Evolutionary conservation across 768 basidiomycete species (phyloP).

Genomic region (Jaapia argillacea): DNA sequence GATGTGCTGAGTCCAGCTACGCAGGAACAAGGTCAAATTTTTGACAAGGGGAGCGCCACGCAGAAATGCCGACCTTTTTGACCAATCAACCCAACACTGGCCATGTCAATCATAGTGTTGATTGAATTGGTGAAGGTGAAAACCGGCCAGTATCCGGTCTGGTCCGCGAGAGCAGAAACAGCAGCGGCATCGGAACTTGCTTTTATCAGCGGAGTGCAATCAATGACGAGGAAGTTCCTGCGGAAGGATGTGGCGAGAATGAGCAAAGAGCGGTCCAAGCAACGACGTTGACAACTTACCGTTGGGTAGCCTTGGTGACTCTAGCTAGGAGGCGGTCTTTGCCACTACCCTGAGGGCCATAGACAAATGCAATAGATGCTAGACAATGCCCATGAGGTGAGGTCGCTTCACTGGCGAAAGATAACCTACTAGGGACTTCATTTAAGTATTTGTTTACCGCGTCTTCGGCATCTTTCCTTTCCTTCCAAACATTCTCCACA

Average conservation of each 20-base stretch:
- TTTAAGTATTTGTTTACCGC: conserved; percentile 61
- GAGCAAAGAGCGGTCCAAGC: neutral
- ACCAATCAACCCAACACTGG: conserved; percentile 87
- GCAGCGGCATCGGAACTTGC: conserved; percentile 60
- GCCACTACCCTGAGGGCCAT: conserved; percentile 80
- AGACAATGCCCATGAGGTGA: conserved; percentile 5
- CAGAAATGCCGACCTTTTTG: conserved; percentile 62
- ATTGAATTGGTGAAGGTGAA: conserved; percentile 80
- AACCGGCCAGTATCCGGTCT: conserved; percentile 85
- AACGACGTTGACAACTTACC: conserved; percentile 29
- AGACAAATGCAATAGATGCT: conserved; percentile 72
- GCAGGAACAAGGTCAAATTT: neutral
- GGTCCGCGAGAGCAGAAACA: conserved; percentile 56
- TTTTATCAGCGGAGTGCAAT: conserved; percentile 69
- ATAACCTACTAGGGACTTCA: conserved; percentile 60
- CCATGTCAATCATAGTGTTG: conserved; percentile 83
- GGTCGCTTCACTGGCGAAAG: neutral
- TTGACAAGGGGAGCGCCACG: neutral
- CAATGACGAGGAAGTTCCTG: conserved; percentile 71
- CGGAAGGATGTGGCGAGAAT: neutral
- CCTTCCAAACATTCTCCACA: conserved; percentile 60
- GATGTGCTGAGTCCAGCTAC: conserved; percentile 78
- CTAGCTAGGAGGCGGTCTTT: conserved; percentile 51
- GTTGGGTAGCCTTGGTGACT: conserved; percentile 40
- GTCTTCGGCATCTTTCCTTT: conserved; percentile 68